Percentiles rank a stretch among this genome's conserved stretches.
Conservation (phyloP, 1,284 basidiomycete genomes). For the Puccinia triticina region DNA sequence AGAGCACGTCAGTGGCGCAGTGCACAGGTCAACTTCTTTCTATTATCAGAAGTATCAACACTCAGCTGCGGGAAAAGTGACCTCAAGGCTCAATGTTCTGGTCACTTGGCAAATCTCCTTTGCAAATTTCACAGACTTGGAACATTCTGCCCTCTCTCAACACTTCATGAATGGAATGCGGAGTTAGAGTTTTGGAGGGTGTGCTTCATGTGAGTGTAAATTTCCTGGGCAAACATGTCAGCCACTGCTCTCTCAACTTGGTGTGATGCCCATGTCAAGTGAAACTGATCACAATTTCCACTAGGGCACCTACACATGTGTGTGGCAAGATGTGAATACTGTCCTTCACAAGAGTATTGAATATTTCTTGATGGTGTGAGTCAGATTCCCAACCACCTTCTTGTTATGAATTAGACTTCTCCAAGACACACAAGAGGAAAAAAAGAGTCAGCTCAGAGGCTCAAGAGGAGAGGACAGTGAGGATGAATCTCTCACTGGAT, state of each 20-base stretch:
- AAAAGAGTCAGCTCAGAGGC: too few relatives aligned
- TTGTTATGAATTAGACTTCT: too few relatives aligned
- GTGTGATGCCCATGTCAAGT: constrained; percentile 5
- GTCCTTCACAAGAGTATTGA: neutral
- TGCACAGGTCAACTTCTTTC: constrained; percentile 7
- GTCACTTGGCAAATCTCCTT: constrained; percentile 6
- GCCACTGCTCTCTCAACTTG: neutral
- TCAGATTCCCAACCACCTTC: too few relatives aligned
- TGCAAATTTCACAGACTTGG: constrained; percentile 3
- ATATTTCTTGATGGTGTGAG: neutral
- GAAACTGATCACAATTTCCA: neutral
- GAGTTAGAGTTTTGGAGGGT: neutral
- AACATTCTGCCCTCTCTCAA: constrained; percentile 23
- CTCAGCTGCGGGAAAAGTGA: too few relatives aligned
- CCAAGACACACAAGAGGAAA: too few relatives aligned
- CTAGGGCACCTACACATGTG: constrained; percentile 17
- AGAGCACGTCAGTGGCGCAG: neutral
- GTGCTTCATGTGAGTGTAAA: neutral
- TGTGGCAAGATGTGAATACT: constrained; percentile 7
- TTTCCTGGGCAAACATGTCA: neutral
- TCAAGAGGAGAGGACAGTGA: too few relatives aligned
- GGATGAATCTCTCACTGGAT: too few relatives aligned
- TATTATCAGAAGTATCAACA: neutral
- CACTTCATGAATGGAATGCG: neutral
- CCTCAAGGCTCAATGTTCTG: neutral